Evolutionary conservation across 1,139 yeast genomes (phyloP).

Genomic region (Sporopachydermia cereana): DNA sequence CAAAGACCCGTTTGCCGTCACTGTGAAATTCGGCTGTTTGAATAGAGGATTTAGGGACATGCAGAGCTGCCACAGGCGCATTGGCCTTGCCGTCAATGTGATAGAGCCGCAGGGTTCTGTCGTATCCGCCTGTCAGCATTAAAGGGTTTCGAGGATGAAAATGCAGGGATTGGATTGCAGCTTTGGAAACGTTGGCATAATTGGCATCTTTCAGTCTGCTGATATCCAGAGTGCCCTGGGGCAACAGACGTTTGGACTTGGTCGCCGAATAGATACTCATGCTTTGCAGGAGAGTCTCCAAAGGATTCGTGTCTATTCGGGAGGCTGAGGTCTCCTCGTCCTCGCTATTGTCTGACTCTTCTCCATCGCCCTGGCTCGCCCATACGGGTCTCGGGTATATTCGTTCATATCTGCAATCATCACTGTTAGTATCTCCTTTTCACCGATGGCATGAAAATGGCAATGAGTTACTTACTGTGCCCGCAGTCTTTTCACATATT

Average conservation of each 20-base stretch:
- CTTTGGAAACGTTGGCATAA: conserved; percentile 48
- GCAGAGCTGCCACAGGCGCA: conserved; percentile 70
- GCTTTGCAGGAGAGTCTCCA: conserved; percentile 47
- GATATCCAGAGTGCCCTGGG: conserved; percentile 63
- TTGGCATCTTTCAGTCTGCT: conserved; percentile 81
- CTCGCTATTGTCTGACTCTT: conserved; percentile 19
- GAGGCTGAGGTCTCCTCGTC: conserved; percentile 29
- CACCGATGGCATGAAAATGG: no score
- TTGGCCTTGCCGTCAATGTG: conserved; percentile 89
- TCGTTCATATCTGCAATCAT: conserved; percentile 56
- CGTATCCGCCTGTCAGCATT: conserved; percentile 84
- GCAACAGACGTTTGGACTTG: conserved; percentile 45
- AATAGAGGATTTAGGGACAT: conserved; percentile 69
- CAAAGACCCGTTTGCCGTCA: conserved; percentile 48
- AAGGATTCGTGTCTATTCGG: conserved; percentile 25
- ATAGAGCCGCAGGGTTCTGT: conserved; percentile 72
- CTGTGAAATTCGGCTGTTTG: conserved; percentile 59
- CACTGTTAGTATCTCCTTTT: no score
- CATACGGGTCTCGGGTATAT: conserved; percentile 84
- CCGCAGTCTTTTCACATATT: conserved; percentile 63
- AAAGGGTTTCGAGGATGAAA: conserved; percentile 85
- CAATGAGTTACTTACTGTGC: conserved; percentile 38
- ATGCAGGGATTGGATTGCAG: conserved; percentile 72
- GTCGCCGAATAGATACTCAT: conserved; percentile 45
- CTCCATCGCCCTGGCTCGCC: conserved; percentile 41